Conservation (phyloP, 2,329 filamentous ascomycete species). For the Scortechinia acanthostroma region DNA sequence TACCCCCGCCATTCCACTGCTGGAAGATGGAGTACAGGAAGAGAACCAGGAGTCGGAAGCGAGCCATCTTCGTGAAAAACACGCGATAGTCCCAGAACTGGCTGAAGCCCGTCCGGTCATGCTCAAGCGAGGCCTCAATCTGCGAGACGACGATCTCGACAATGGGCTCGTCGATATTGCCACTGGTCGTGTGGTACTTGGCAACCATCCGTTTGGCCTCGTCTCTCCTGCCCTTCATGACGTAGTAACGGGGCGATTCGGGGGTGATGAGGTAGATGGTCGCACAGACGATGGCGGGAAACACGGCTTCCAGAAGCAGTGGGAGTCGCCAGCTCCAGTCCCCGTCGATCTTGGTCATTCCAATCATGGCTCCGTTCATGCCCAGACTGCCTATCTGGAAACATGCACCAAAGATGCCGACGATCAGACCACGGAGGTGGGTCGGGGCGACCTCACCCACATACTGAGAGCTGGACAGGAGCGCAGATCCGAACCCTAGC, state of each 20-base stretch:
- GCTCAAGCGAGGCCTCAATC: constrained; percentile 33
- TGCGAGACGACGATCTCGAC: constrained; percentile 29
- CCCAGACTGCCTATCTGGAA: constrained; percentile 32
- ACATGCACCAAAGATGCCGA: constrained; percentile 36
- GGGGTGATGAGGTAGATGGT: constrained; percentile 29
- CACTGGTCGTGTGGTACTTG: constrained; percentile 30
- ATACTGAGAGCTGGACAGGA: constrained; percentile 16
- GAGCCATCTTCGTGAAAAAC: constrained; percentile 32
- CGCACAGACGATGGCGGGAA: constrained; percentile 33
- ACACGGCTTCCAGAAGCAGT: constrained; percentile 33
- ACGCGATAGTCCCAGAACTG: constrained; percentile 34
- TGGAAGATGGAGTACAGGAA: constrained; percentile 35
- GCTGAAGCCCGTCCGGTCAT: constrained; percentile 21
- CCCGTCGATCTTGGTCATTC: constrained; percentile 23
- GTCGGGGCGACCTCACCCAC: constrained; percentile 16
- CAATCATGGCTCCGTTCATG: constrained; percentile 32
- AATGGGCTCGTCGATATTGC: constrained; percentile 27
- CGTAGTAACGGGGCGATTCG: constrained; percentile 22
- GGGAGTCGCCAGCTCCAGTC: constrained; percentile 27
- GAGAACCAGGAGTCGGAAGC: constrained; percentile 31
- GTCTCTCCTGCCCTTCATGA: constrained; percentile 19
- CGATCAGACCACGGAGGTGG: constrained; percentile 28
- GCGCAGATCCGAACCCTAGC: constrained; percentile 20
- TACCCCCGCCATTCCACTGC: constrained; percentile 36
- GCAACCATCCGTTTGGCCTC: constrained; percentile 22